These are phyloP conservation scores for Mucor saturninus DNA, from an alignment of 371 early-diverging fungal species.

Conservation along the genomic window DNA sequence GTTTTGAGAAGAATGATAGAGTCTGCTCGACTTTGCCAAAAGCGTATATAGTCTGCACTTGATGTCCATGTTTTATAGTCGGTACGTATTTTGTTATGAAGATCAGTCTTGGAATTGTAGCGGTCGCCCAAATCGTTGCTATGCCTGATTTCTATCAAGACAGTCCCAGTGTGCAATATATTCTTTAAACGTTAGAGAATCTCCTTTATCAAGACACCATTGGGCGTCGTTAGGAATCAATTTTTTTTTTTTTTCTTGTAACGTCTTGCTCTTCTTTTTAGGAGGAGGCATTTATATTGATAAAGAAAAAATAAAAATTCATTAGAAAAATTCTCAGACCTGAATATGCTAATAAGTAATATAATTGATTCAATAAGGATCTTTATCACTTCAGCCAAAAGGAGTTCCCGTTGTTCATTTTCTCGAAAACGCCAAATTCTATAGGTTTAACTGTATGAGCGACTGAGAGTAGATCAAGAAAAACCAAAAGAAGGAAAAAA, in stretches of 20 bases:
- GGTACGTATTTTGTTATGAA: constrained; percentile 14
- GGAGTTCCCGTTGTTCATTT: not conserved
- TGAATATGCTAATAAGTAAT: too few relatives aligned
- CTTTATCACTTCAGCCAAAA: too few relatives aligned
- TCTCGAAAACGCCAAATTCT: not conserved
- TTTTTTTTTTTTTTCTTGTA: not conserved
- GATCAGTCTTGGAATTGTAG: constrained; percentile 18
- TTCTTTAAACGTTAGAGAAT: constrained; percentile 22
- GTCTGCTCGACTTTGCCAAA: not conserved
- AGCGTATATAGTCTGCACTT: constrained; percentile 28
- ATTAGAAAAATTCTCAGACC: too few relatives aligned
- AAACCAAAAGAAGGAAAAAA: too few relatives aligned
- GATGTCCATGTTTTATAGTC: constrained; percentile 25
- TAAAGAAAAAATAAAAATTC: too few relatives aligned
- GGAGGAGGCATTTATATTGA: too few relatives aligned
- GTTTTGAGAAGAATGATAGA: constrained; percentile 21
- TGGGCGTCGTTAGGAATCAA: constrained; percentile 23
- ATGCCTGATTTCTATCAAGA: constrained; percentile 25
- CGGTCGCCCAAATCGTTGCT: constrained; percentile 23
- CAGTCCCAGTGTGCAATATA: constrained; percentile 27
- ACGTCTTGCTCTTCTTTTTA: too few relatives aligned
- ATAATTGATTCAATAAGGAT: too few relatives aligned
- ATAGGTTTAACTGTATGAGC: not conserved
- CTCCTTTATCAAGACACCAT: constrained; percentile 29
- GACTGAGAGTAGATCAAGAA: too few relatives aligned